A percentile compares a stretch with the other conserved stretches of the same genome.
These are phyloP conservation scores for Candida maltosa DNA, from an alignment of 805 yeast genomes.

Conservation along the genomic window DNA sequence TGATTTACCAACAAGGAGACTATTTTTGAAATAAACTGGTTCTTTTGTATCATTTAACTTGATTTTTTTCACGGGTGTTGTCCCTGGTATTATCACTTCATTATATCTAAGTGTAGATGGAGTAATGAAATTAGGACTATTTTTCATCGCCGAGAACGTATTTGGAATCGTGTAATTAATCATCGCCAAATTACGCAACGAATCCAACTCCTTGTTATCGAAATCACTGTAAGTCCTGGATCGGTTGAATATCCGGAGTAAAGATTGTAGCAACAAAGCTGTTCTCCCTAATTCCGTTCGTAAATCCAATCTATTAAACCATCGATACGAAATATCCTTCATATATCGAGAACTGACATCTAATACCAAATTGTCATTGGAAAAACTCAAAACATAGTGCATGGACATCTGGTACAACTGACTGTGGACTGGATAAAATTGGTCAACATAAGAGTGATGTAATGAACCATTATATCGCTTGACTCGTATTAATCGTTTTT, in stretches of 20 bases:
- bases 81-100: constrained; percentile 15
- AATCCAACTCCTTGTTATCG: constrained; percentile 16
- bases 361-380: constrained; percentile 13
- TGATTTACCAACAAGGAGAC: constrained; percentile 24
- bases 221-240: constrained; percentile 2
- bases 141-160: constrained; percentile 21
- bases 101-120: constrained; percentile 20
- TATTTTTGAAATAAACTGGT: constrained; percentile 18
- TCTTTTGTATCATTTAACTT: constrained; percentile 12
- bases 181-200: constrained; percentile 19
- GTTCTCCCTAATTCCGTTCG: constrained; percentile 24
- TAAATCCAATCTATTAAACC: constrained; percentile 24
- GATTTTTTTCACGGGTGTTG: constrained; percentile 14
- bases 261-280: constrained; percentile 20
- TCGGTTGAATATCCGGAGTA: constrained; percentile 19
- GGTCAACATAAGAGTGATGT: constrained; percentile 9
- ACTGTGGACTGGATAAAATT: constrained; percentile 17
- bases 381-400: constrained; percentile 25
- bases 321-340: constrained; percentile 26
- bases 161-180: constrained; percentile 20
- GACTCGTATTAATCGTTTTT: constrained; percentile 16
- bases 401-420: constrained; percentile 26
- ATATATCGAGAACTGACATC: constrained; percentile 32
- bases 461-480: constrained; percentile 11
- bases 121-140: constrained; percentile 25